phyloP scores from a whole-genome alignment of 305 asterid species.

The Solanum hybrid region DNA sequence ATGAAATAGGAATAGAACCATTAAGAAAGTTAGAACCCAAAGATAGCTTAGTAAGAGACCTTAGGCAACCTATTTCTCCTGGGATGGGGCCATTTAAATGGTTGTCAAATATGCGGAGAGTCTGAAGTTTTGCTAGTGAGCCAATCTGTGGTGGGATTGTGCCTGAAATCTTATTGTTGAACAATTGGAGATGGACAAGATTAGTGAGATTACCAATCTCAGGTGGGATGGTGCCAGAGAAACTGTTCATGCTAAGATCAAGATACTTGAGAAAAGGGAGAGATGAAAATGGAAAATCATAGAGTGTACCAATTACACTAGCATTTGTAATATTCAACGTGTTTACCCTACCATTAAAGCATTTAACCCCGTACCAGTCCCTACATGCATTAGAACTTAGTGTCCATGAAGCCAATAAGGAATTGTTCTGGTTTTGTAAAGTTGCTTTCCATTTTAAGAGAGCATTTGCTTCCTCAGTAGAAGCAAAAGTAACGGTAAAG shows the following conservation, averaged over 20 bases:
- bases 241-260: neutral
- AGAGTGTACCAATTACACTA: neutral
- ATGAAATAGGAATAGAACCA: neutral
- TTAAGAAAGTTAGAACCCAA: neutral
- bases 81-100: neutral
- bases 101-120: neutral
- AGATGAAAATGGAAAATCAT: neutral
- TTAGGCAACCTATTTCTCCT: neutral
- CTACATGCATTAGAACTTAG: neutral
- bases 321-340: neutral
- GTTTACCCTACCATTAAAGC: neutral
- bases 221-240: neutral
- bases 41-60: neutral
- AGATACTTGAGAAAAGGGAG: neutral
- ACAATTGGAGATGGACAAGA: neutral
- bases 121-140: neutral
- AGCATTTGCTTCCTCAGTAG: neutral
- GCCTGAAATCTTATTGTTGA: neutral
- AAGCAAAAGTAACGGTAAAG: neutral
- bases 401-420: neutral
- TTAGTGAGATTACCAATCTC: neutral
- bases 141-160: neutral
- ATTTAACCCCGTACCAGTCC: neutral
- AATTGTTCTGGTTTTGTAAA: neutral
- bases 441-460: neutral